Percentiles rank a stretch among this genome's conserved stretches.
Evolutionary conservation across 768 basidiomycete genomes (phyloP).

Genomic region (Leccinum imitatum): DNA sequence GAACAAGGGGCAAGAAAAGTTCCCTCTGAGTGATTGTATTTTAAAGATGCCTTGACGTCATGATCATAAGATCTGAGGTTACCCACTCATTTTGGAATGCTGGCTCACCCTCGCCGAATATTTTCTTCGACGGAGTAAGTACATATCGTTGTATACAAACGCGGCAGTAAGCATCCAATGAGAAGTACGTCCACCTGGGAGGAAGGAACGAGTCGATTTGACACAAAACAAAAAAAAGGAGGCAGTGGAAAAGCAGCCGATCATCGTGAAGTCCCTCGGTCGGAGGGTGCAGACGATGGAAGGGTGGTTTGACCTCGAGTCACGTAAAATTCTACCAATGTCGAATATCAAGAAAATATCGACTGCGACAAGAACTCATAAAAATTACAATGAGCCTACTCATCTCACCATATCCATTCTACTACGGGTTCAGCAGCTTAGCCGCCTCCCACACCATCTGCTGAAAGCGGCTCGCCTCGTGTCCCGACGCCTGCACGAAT

Average conservation of each 20-base stretch:
- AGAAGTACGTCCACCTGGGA: neutral
- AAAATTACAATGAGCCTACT: neutral
- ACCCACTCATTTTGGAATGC: neutral
- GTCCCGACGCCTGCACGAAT: slow-evolving; percentile 30
- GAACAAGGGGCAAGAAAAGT: neutral
- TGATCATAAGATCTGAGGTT: neutral
- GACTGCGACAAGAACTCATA: neutral
- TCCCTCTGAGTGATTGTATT: neutral
- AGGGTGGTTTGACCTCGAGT: too few species aligned
- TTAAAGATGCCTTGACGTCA: neutral
- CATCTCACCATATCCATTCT: neutral
- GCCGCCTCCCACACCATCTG: slow-evolving; percentile 20
- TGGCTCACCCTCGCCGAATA: too few species aligned
- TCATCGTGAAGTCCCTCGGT: slow-evolving; percentile 2
- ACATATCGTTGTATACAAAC: neutral
- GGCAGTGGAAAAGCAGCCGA: neutral
- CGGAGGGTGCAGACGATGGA: neutral
- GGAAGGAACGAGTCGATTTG: neutral
- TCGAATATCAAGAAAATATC: neutral
- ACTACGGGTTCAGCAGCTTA: slow-evolving; percentile 4
- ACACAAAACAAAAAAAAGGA: neutral
- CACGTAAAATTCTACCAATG: neutral
- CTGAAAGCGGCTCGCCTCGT: slow-evolving; percentile 12
- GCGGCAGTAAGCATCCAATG: neutral
- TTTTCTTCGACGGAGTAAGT: too few species aligned